phyloP scores from a whole-genome alignment of 257 asterid species.

The Solanum tarapatanum region DNA sequence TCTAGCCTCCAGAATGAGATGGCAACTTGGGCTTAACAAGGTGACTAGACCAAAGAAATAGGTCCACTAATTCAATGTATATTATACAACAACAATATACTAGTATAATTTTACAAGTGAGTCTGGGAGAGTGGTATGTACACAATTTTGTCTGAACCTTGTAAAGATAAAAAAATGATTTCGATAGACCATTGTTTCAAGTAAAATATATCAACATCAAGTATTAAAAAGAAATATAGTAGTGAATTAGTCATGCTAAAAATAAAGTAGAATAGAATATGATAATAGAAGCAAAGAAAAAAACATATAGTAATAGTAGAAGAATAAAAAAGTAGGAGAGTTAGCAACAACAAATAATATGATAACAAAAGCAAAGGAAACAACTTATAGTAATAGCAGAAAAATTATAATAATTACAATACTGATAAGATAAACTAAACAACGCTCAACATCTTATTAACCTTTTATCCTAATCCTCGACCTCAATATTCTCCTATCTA shows the following conservation, averaged over 20 bases:
- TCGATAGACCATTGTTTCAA: not conserved
- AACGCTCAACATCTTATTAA: not conserved
- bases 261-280: not conserved
- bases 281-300: not conserved
- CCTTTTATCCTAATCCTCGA: not conserved
- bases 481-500: not conserved
- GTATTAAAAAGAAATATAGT: not conserved
- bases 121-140: not conserved
- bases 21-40: not conserved
- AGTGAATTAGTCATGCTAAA: not conserved
- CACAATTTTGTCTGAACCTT: rapidly evolving
- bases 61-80: not conserved
- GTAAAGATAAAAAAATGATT: not conserved
- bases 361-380: not conserved
- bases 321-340: not conserved
- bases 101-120: not conserved
- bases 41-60: not conserved
- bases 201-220: not conserved
- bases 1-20: not conserved
- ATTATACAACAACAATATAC: not conserved
- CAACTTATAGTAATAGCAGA: no score
- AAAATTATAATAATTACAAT: not conserved
- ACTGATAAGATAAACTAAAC: not conserved
- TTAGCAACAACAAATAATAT: not conserved
- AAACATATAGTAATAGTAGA: not conserved